Evolutionary conservation across 208 protist genomes (phyloP).

Genomic region (Leishmania mexicana): DNA sequence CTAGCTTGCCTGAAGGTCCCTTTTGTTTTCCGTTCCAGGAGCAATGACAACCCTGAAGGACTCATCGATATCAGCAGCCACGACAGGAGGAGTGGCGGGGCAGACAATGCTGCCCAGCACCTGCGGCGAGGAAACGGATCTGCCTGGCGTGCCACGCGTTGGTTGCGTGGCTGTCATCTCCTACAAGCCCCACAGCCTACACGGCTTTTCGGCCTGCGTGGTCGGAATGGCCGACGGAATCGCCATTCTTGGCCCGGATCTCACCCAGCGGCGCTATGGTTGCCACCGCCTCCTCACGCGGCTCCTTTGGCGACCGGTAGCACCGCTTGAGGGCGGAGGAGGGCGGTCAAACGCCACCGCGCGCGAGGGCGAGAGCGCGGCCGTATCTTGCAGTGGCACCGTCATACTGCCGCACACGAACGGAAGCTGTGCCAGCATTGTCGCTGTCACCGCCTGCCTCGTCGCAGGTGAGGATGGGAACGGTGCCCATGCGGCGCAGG

Average conservation of each 20-base stretch:
- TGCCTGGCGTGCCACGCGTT: constrained; percentile 66
- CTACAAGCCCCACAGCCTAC: constrained; percentile 18
- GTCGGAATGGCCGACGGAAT: constrained; percentile 56
- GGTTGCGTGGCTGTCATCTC: constrained; percentile 68
- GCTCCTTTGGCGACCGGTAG: constrained; percentile 45
- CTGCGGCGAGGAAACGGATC: constrained; percentile 70
- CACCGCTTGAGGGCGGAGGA: constrained; percentile 9
- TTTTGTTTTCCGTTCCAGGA: neutral
- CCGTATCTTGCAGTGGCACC: neutral
- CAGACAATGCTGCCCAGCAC: constrained; percentile 40
- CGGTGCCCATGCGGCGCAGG: neutral
- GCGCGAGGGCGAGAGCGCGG: neutral
- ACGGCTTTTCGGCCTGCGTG: constrained; percentile 56
- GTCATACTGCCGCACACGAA: constrained; percentile 17
- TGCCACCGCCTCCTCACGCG: constrained; percentile 50
- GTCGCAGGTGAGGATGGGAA: neutral
- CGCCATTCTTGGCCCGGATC: constrained; percentile 64
- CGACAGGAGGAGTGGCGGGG: neutral
- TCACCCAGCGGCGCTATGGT: constrained; percentile 25
- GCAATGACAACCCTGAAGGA: neutral
- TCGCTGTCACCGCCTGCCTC: constrained; percentile 30
- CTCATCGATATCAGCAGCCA: neutral
- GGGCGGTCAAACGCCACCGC: neutral
- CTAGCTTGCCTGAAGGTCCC: neutral
- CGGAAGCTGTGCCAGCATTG: constrained; percentile 20